phyloP scores from a whole-genome alignment of 495 filamentous ascomycete species.

The Penicillium soppii region DNA sequence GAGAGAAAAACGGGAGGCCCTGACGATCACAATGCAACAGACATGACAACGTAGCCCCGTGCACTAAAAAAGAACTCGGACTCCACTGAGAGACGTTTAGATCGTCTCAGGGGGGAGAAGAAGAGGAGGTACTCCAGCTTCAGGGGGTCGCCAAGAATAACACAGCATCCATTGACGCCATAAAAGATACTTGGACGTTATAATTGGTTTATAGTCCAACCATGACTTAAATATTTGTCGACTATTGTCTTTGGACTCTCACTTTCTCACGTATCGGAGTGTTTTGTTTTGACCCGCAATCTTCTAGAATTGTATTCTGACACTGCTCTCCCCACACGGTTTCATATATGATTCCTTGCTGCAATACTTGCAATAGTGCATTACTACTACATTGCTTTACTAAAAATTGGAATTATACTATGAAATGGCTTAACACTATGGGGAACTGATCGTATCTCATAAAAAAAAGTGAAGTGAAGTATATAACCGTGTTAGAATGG shows the following conservation, averaged over 20 bases:
- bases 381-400: too few species aligned
- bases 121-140: too few species aligned
- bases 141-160: constrained; percentile 20
- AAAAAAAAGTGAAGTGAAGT: too few species aligned
- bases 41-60: constrained; percentile 18
- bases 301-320: constrained; percentile 11
- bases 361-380: too few species aligned
- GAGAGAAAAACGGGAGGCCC: constrained; percentile 24
- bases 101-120: constrained; percentile 12
- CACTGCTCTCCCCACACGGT: constrained; percentile 15
- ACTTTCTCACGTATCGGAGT: background rate
- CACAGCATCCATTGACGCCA: constrained; percentile 2
- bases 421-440: too few species aligned
- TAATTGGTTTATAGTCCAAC: background rate
- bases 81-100: constrained; percentile 2
- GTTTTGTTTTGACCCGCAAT: constrained; percentile 9
- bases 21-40: constrained; percentile 30
- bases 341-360: background rate
- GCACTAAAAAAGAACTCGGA: constrained; percentile 13
- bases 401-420: too few species aligned
- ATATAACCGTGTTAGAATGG: too few species aligned
- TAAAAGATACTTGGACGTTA: background rate
- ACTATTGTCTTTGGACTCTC: background rate
- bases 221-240: background rate
- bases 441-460: too few species aligned